A percentile compares a stretch with the other conserved stretches of the same genome.
Evolutionary conservation across 306 rosid species (phyloP).

Genomic region (Canavalia gladiata): DNA sequence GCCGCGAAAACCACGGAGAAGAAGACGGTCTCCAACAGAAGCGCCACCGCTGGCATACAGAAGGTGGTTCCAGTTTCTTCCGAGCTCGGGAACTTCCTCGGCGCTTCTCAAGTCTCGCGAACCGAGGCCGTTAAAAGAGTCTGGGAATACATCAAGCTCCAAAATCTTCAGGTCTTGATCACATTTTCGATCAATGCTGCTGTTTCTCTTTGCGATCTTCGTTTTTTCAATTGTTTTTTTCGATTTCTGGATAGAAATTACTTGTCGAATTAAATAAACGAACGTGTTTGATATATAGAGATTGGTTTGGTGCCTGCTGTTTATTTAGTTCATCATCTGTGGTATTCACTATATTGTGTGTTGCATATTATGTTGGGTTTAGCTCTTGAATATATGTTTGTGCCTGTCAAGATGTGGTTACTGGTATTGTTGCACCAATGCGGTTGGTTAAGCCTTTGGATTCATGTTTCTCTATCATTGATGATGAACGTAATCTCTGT

Average conservation of each 20-base stretch:
- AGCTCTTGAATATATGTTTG: background rate
- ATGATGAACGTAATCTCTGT: background rate
- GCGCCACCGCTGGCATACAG: conserved; percentile 41
- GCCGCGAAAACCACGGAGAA: background rate
- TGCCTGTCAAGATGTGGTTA: background rate
- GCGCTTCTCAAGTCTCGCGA: conserved; percentile 53
- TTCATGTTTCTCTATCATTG: background rate
- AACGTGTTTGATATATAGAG: background rate
- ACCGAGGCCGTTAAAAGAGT: conserved; percentile 58
- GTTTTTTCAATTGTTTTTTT: background rate
- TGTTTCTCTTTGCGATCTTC: conserved; percentile 22
- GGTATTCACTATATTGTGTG: background rate
- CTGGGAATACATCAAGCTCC: conserved; percentile 60
- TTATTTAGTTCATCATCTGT: background rate
- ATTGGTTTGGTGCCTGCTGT: background rate
- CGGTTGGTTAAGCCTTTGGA: background rate
- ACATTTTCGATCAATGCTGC: conserved; percentile 10
- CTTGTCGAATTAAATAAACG: background rate
- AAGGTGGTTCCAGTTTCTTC: conserved; percentile 62
- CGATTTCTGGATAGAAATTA: background rate
- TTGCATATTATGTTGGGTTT: conserved; percentile 25
- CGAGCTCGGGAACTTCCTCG: conserved; percentile 57
- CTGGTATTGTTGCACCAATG: background rate
- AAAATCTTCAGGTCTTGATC: conserved; percentile 59
- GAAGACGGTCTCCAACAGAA: conserved; percentile 2